These are phyloP conservation scores for Endocarpon pusillum DNA, from an alignment of 495 filamentous ascomycete species.

Conservation along the genomic window DNA sequence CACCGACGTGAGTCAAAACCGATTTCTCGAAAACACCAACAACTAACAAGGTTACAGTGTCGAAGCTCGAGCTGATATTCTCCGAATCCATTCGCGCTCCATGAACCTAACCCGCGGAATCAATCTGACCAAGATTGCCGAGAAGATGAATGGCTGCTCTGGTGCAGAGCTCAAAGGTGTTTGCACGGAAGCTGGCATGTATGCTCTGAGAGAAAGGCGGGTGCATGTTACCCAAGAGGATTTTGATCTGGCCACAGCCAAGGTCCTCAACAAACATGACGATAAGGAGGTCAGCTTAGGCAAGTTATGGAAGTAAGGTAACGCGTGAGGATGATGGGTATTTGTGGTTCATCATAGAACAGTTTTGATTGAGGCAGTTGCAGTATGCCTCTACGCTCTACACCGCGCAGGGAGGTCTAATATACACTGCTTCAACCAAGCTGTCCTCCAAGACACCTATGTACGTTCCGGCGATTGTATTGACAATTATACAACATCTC, in stretches of 20 bases:
- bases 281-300: conserved; percentile 86
- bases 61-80: conserved; percentile 92
- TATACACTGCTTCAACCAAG: too few species aligned
- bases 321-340: too few species aligned
- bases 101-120: conserved; percentile 99
- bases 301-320: conserved; percentile 77
- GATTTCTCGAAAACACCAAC: neutral
- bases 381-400: too few species aligned
- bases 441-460: too few species aligned
- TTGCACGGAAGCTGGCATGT: conserved; percentile 96
- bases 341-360: too few species aligned
- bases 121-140: conserved; percentile 93
- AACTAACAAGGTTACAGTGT: conserved; percentile 35
- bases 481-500: too few species aligned
- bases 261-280: conserved; percentile 99
- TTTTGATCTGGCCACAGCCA: conserved; percentile 95
- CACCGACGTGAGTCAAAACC: conserved; percentile 49
- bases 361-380: too few species aligned
- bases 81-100: conserved; percentile 86
- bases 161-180: conserved; percentile 95
- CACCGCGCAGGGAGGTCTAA: too few species aligned
- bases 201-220: conserved; percentile 79
- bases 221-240: conserved; percentile 99
- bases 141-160: conserved; percentile 99
- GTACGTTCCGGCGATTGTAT: too few species aligned